These are phyloP conservation scores for Wickerhamiella hasegawae DNA, from an alignment of 805 yeast species.

Conservation along the genomic window DNA sequence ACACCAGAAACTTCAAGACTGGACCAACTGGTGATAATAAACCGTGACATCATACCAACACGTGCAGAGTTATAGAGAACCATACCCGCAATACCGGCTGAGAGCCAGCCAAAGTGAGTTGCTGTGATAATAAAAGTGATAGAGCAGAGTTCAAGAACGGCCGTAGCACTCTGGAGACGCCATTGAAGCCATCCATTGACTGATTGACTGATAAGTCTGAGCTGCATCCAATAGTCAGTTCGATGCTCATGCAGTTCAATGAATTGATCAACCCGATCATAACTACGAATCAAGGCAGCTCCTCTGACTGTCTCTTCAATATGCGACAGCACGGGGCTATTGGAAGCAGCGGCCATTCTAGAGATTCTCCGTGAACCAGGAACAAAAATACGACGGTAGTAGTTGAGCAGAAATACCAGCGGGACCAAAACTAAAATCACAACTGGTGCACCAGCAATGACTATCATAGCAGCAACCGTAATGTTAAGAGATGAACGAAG, in stretches of 20 bases:
- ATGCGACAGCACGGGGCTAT: constrained; percentile 66
- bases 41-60: constrained; percentile 69
- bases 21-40: constrained; percentile 86
- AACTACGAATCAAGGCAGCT: constrained; percentile 60
- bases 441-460: constrained; percentile 51
- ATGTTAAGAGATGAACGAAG: constrained; percentile 34
- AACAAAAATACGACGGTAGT: constrained; percentile 53
- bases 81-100: constrained; percentile 80
- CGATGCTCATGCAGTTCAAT: constrained; percentile 21
- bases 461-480: constrained; percentile 39
- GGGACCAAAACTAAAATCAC: constrained; percentile 47
- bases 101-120: constrained; percentile 39
- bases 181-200: constrained; percentile 89
- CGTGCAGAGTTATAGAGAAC: constrained; percentile 76
- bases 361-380: constrained; percentile 61
- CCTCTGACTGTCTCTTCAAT: constrained; percentile 71
- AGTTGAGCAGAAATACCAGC: constrained; percentile 36
- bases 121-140: constrained; percentile 58
- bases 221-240: constrained; percentile 16
- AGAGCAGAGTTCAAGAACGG: constrained; percentile 62
- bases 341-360: constrained; percentile 49
- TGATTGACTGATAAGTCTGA: constrained; percentile 58
- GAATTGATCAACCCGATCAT: constrained; percentile 48
- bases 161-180: constrained; percentile 70
- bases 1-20: constrained; percentile 89